Base-by-base conservation (phyloP, 2,329 filamentous ascomycete genomes). In the Colletotrichum acutatum region DNA sequence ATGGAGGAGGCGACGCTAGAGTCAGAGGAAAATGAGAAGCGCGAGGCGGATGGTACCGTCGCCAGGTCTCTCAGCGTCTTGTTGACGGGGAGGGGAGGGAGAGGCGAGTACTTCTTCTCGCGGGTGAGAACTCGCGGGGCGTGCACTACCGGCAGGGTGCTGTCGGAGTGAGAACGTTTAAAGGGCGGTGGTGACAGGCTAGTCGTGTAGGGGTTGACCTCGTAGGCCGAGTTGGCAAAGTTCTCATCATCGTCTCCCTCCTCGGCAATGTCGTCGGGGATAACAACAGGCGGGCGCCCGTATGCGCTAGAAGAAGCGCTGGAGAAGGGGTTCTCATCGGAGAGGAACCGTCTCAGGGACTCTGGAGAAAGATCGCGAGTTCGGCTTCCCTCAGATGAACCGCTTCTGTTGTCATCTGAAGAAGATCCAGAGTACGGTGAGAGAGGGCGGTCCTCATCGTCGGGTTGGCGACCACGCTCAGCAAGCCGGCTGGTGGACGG, bases 291-390 rank as follows among this genome's bases (percentile, higher is more conserved):
- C 2, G 80, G 79, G 8, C 81, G 78, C n/a, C 81, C 78, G 11
- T 80, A 77, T 8, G 76, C 60, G 4, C 70, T 74, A 37, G 76
- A 19, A 0, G 74, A 57, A 4, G 64, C 30, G 4, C 54, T 66
- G 3, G 74, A 56, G n/a, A 72, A 67, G 28, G 83, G 82, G 11
- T 74, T 74, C 63, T 89, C 87, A 32, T 88, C 87, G 14, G 83
- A 84, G 4, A 88, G 80, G 79, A 89, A 89, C 67, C 84, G 85
- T 53, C 84, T 85, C 59, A 89, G 81, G 2, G 88, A 89, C 68
- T 90, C 88, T 1, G 89, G 89, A 0, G 88, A 90, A 62, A 90
- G 85, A 37, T 90, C 86, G 57, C 87, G 84, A 4, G 84, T 86
- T 9, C 85, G 83, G 59, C 82, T 82, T 26, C 84, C 83, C 9